Conservation (phyloP, 306 rosid genomes). For the Begonia fuchsioides region DNA sequence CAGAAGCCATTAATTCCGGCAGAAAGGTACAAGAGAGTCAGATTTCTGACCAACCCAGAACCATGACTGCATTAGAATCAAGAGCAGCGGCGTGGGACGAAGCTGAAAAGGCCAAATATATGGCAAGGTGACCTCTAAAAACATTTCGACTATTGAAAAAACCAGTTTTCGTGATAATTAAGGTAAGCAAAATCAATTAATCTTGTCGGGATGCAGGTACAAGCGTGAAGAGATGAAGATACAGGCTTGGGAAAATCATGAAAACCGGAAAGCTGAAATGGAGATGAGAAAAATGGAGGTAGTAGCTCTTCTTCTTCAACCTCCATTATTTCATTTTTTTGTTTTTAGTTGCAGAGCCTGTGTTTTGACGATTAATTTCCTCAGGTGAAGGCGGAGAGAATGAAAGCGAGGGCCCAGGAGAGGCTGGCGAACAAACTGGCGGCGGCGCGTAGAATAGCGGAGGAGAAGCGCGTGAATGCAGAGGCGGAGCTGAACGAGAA, state of each 20-base stretch:
- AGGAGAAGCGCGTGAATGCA: conserved; percentile 73
- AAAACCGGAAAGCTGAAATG: conserved; percentile 91
- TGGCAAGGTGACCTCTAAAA: conserved; percentile 46
- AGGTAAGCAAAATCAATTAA: background rate
- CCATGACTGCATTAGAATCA: conserved; percentile 47
- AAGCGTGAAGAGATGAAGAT: conserved; percentile 92
- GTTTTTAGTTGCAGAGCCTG: conserved; percentile 2
- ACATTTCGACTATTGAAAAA: too few species aligned
- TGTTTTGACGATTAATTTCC: background rate
- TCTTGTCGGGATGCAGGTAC: conserved; percentile 30
- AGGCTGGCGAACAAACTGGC: conserved; percentile 53
- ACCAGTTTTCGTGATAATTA: conserved; percentile 4
- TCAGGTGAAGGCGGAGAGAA: conserved; percentile 81
- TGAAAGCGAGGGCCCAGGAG: conserved; percentile 71
- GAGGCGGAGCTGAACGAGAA: conserved; percentile 65
- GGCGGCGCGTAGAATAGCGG: conserved; percentile 58
- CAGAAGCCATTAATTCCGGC: conserved; percentile 18
- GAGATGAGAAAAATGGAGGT: conserved; percentile 95
- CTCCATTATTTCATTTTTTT: background rate
- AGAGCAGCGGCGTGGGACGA: conserved; percentile 95
- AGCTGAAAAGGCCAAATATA: conserved; percentile 84
- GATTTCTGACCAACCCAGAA: conserved; percentile 29
- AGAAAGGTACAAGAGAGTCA: conserved; percentile 17
- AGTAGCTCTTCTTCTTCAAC: conserved; percentile 27
- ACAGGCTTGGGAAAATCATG: conserved; percentile 93